Evolutionary conservation across 2,329 filamentous ascomycete species (phyloP).

Genomic region (Zarea fungicola): DNA sequence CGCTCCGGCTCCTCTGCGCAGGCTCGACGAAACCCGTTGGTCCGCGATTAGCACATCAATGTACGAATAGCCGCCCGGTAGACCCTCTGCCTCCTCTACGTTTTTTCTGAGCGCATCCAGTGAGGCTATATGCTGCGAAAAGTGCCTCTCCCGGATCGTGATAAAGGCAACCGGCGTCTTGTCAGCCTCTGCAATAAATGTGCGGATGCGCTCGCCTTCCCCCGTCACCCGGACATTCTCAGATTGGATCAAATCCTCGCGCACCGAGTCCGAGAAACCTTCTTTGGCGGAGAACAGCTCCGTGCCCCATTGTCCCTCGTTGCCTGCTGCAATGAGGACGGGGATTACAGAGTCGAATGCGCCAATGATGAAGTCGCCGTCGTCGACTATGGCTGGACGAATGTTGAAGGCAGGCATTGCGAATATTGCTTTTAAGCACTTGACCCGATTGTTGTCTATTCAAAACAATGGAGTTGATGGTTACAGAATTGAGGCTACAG

Average conservation of each 20-base stretch:
- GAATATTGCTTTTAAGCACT: neutral
- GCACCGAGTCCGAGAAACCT: conserved; percentile 19
- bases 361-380: conserved; percentile 25
- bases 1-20: conserved; percentile 12
- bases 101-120: conserved; percentile 3
- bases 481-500: no score
- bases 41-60: conserved; percentile 18
- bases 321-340: conserved; percentile 23
- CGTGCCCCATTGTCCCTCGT: conserved; percentile 24
- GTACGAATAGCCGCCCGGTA: conserved; percentile 12
- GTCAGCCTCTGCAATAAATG: conserved; percentile 23
- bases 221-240: conserved; percentile 20
- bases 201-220: conserved; percentile 19
- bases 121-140: conserved; percentile 13
- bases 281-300: conserved; percentile 21
- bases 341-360: conserved; percentile 27
- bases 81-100: conserved; percentile 7
- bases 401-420: conserved; percentile 23
- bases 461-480: conserved; percentile 2
- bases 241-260: conserved; percentile 20
- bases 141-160: conserved; percentile 12
- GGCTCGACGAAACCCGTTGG: conserved; percentile 6
- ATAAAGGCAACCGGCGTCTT: conserved; percentile 7
- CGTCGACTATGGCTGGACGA: conserved; percentile 19
- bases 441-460: neutral